Percentiles rank a stretch among this genome's conserved stretches.
Conservation (phyloP, 108 stramenopile genomes). For the Schizochytrium sp. region DNA sequence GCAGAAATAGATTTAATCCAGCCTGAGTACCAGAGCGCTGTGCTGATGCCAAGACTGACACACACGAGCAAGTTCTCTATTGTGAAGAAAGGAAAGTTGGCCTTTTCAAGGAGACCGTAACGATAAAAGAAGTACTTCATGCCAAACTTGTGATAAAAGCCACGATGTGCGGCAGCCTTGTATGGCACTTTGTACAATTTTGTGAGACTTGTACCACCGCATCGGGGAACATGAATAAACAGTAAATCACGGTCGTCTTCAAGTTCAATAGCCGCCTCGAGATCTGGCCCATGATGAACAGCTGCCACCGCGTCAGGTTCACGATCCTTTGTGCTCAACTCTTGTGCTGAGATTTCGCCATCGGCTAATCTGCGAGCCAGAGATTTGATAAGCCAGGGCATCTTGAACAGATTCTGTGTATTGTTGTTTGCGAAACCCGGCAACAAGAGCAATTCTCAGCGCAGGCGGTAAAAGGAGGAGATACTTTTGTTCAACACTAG, state of each 20-base stretch:
- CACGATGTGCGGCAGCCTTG: conserved; percentile 67
- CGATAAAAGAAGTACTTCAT: conserved; percentile 78
- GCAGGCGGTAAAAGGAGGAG: too few relatives aligned
- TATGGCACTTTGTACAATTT: conserved; percentile 74
- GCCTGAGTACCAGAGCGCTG: conserved; percentile 45
- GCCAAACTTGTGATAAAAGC: conserved; percentile 64
- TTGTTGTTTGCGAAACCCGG: not conserved
- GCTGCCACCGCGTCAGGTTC: not conserved
- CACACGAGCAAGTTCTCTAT: conserved; percentile 62
- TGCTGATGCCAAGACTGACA: not conserved
- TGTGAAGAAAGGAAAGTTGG: conserved; percentile 77
- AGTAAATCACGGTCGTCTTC: conserved; percentile 65
- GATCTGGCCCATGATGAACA: not conserved
- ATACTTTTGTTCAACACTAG: too few relatives aligned
- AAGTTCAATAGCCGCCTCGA: not conserved
- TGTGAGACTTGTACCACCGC: conserved; percentile 78
- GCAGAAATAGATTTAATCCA: conserved; percentile 48
- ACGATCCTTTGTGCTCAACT: not conserved
- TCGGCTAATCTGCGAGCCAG: not conserved
- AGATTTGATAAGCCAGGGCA: conserved; percentile 22
- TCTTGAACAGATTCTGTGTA: not conserved
- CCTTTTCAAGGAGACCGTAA: conserved; percentile 73
- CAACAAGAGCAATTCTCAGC: not conserved
- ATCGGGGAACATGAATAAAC: conserved; percentile 80
- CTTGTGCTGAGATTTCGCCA: not conserved